phyloP scores from a whole-genome alignment of 2,329 filamentous ascomycete species.

The Ilyonectria sp. region DNA sequence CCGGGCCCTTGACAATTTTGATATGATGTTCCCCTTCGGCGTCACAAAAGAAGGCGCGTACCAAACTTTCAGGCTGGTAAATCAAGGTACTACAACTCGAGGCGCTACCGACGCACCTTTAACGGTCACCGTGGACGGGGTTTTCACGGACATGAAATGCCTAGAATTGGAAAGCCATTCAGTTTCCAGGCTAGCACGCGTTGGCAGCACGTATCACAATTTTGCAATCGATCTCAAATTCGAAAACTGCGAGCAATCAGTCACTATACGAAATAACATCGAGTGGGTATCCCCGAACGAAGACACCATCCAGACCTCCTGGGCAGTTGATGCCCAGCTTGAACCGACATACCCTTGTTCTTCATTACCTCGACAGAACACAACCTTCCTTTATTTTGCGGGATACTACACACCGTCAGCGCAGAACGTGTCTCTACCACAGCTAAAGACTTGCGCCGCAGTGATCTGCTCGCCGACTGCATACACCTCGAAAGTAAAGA shows the following conservation, averaged over 20 bases:
- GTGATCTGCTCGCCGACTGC: slow-evolving; percentile 3
- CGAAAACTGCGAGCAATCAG: background rate
- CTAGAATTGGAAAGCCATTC: background rate
- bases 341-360: background rate
- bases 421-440: background rate
- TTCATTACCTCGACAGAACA: background rate
- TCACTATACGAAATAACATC: background rate
- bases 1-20: slow-evolving; percentile 2
- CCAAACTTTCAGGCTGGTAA: background rate
- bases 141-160: slow-evolving; percentile 7
- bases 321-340: background rate
- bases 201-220: background rate
- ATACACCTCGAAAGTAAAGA: slow-evolving; percentile 1
- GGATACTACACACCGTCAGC: background rate
- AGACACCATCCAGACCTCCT: background rate
- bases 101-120: background rate
- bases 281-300: too few relatives aligned
- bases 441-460: background rate
- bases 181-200: background rate
- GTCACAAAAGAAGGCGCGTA: background rate
- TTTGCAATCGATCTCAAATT: background rate
- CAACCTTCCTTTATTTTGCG: background rate
- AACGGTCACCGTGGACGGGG: slow-evolving; percentile 4
- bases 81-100: background rate
- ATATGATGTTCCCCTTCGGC: slow-evolving; percentile 4